Conservation (phyloP, 345 rosid species). For the Nephelium lappaceum region DNA sequence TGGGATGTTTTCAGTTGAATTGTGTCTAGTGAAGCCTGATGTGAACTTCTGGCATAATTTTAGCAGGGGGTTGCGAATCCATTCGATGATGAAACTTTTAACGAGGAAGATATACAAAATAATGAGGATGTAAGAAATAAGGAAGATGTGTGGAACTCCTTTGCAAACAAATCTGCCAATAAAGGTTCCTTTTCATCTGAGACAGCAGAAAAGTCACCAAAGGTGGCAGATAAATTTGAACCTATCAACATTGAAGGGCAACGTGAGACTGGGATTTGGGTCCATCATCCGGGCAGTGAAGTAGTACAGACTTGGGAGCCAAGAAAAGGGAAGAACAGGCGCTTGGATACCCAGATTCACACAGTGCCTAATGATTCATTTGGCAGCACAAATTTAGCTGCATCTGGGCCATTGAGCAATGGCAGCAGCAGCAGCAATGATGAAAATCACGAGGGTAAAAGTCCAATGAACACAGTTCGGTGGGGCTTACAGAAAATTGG, state of each 20-base stretch:
- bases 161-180: slow-evolving; percentile 33
- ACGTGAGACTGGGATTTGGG: slow-evolving; percentile 78
- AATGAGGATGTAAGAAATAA: slow-evolving; percentile 17
- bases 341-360: slow-evolving; percentile 42
- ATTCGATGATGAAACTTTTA: slow-evolving; percentile 36
- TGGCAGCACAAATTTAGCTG: slow-evolving; percentile 32
- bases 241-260: slow-evolving; percentile 83
- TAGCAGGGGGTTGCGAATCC: slow-evolving; percentile 37
- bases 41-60: slow-evolving; percentile 23
- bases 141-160: slow-evolving; percentile 48
- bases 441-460: slow-evolving; percentile 52
- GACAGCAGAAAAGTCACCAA: slow-evolving; percentile 49
- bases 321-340: slow-evolving; percentile 69
- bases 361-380: slow-evolving; percentile 43
- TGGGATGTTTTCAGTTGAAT: not conserved
- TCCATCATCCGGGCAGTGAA: slow-evolving; percentile 83
- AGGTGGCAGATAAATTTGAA: slow-evolving; percentile 60
- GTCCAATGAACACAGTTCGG: slow-evolving; percentile 32
- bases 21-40: not conserved
- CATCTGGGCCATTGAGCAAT: slow-evolving; percentile 40
- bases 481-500: slow-evolving; percentile 56
- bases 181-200: slow-evolving; percentile 52
- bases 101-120: slow-evolving; percentile 44
- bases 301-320: slow-evolving; percentile 82
- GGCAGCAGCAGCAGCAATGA: slow-evolving; percentile 51